Evolutionary conservation across 169 alveolate species (phyloP).

Genomic region (Toxoplasma gondii): DNA sequence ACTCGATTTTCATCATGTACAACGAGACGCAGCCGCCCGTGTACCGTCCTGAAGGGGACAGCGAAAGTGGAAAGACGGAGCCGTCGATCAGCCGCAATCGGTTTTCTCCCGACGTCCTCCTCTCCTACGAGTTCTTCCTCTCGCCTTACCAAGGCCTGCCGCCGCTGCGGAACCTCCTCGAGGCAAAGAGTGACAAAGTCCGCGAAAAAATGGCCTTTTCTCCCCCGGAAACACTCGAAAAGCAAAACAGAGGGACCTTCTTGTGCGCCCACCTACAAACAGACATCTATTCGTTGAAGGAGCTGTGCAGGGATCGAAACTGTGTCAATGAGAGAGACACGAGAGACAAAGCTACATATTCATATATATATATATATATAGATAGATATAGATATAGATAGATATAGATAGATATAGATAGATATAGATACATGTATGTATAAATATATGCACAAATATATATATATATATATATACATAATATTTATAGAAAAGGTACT

Average conservation of each 20-base stretch:
- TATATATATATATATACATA: neutral
- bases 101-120: neutral
- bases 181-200: neutral
- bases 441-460: neutral
- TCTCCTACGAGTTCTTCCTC: conserved; percentile 20
- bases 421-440: neutral
- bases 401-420: neutral
- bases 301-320: no score
- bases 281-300: no score
- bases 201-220: neutral
- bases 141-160: neutral
- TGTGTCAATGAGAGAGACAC: no score
- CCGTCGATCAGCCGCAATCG: neutral
- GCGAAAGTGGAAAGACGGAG: neutral
- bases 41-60: neutral
- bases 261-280: no score
- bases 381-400: neutral
- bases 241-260: no score
- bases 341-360: neutral
- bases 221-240: no score
- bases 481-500: no score
- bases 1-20: neutral
- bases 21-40: conserved; percentile 41
- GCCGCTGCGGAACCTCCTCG: conserved; percentile 10
- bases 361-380: neutral